These are phyloP conservation scores for Linnemannia hyalina DNA, from an alignment of 192 early-diverging fungal species.

Conservation along the genomic window DNA sequence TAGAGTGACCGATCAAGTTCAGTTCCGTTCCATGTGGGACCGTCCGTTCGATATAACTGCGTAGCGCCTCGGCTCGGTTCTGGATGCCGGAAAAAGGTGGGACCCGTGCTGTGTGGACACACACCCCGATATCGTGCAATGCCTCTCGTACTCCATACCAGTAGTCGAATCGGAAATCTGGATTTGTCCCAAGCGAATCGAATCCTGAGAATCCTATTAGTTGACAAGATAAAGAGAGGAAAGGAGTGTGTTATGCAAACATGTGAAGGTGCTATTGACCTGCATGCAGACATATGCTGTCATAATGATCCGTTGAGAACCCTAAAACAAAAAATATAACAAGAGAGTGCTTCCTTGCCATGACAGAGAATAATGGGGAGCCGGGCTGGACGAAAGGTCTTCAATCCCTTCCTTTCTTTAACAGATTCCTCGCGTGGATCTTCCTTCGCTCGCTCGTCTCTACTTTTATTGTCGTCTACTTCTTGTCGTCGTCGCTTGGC, in stretches of 20 bases:
- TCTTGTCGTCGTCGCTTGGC: conserved; percentile 9
- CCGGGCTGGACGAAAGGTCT: conserved; percentile 75
- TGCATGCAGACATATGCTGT: conserved; percentile 13
- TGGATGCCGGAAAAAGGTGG: conserved; percentile 68
- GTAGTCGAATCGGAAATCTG: conserved; percentile 85
- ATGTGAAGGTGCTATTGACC: neutral
- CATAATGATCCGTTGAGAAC: conserved; percentile 61
- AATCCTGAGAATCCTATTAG: conserved; percentile 72
- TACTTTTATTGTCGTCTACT: neutral
- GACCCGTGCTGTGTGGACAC: conserved; percentile 83
- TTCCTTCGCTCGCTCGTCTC: neutral
- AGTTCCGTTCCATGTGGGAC: conserved; percentile 66
- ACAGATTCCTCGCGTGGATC: conserved; percentile 32
- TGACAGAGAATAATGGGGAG: conserved; percentile 91
- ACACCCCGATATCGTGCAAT: conserved; percentile 82
- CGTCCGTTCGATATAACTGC: conserved; percentile 69
- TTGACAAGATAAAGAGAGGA: neutral
- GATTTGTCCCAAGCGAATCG: conserved; percentile 53
- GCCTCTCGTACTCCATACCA: conserved; percentile 87
- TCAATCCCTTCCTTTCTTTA: conserved; percentile 8
- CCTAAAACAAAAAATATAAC: neutral
- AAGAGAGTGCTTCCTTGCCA: conserved; percentile 55
- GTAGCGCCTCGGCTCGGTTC: conserved; percentile 82
- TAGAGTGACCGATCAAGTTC: conserved; percentile 94
- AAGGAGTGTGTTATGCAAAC: neutral